Conservation (phyloP, 2,329 filamentous ascomycete genomes). For the Ramularia collo-cygni region DNA sequence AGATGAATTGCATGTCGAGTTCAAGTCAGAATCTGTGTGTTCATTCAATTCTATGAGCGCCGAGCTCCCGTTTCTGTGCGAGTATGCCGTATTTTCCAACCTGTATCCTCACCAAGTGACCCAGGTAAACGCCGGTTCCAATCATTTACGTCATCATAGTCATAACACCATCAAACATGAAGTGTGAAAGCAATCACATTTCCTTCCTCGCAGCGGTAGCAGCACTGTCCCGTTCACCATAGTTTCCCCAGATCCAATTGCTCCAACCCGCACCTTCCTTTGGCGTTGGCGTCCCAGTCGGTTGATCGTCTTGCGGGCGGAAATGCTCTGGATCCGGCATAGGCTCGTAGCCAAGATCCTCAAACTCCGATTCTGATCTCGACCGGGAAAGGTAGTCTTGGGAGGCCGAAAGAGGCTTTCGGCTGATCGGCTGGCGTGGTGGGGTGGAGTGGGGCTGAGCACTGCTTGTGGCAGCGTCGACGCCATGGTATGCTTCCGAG, state of each 20-base stretch:
- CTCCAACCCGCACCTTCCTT: slow-evolving; percentile 25
- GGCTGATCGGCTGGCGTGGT: slow-evolving; percentile 20
- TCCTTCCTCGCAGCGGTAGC: slow-evolving; percentile 28
- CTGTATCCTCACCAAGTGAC: no score
- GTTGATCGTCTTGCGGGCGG: slow-evolving; percentile 10
- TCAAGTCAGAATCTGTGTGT: no score
- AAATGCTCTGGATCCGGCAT: slow-evolving; percentile 31
- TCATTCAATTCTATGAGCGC: no score
- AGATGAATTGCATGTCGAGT: no score
- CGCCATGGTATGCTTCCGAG: slow-evolving; percentile 58
- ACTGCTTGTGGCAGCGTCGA: slow-evolving; percentile 15
- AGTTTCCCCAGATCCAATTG: slow-evolving; percentile 33
- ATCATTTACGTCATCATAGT: background rate
- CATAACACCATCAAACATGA: slow-evolving; percentile 4
- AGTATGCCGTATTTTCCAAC: no score
- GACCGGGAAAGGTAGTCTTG: slow-evolving; percentile 59
- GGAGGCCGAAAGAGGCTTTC: slow-evolving; percentile 24
- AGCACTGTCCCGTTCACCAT: slow-evolving; percentile 32
- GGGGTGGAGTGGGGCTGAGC: slow-evolving; percentile 17
- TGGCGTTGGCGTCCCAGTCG: slow-evolving; percentile 4
- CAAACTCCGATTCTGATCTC: slow-evolving; percentile 81
- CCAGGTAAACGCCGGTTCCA: background rate
- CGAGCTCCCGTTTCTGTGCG: no score
- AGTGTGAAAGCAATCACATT: slow-evolving; percentile 5
- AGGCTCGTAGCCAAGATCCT: slow-evolving; percentile 39